A percentile compares a stretch with the other conserved stretches of the same genome.
phyloP scores from a whole-genome alignment of 306 rosid species.

The Malus sieversii region DNA sequence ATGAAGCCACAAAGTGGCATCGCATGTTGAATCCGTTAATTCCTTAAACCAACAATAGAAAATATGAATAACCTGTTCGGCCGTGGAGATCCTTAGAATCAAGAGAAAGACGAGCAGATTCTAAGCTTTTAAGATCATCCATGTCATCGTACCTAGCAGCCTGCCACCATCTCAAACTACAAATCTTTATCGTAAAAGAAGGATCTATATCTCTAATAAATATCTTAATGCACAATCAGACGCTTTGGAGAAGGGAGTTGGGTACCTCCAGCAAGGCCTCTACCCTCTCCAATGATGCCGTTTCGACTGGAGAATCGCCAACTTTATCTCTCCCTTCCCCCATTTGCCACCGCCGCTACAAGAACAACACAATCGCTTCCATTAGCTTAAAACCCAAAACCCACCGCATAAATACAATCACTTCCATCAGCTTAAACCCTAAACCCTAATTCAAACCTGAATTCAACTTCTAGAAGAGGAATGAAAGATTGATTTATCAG shows the following conservation, averaged over 20 bases:
- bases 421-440: not conserved
- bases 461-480: too few species aligned
- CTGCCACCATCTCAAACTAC: conserved; percentile 17
- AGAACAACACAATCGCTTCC: not conserved
- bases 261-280: conserved; percentile 58
- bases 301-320: conserved; percentile 8
- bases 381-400: not conserved
- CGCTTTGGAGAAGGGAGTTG: not conserved
- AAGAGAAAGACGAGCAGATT: conserved; percentile 48
- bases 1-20: too few species aligned
- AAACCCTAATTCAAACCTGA: too few species aligned
- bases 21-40: not conserved
- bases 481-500: too few species aligned
- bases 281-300: conserved; percentile 20
- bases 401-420: not conserved
- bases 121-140: conserved; percentile 54
- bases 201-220: not conserved
- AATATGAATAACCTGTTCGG: too few species aligned
- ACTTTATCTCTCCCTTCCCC: conserved; percentile 22
- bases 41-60: not conserved
- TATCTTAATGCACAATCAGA: not conserved
- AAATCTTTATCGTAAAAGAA: not conserved
- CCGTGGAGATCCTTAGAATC: not conserved
- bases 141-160: conserved; percentile 74
- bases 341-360: conserved; percentile 23